Conservation (phyloP, 2,329 filamentous ascomycete genomes). For the Pestalotiopsis fici region DNA sequence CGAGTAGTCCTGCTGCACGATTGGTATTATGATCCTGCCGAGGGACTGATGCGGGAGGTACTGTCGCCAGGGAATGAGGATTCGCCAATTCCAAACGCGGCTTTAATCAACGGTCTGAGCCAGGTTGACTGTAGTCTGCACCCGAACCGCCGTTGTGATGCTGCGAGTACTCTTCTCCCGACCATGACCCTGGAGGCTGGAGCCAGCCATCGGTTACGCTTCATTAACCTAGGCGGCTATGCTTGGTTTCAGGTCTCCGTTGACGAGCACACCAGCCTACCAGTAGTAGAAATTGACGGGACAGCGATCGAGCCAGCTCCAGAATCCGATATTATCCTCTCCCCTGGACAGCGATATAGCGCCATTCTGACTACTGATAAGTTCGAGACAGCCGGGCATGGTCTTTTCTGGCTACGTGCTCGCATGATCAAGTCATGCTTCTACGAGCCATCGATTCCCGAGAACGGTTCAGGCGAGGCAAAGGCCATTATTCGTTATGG, state of each 20-base stretch:
- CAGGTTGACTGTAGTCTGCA: slow-evolving; percentile 38
- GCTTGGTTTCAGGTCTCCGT: slow-evolving; percentile 72
- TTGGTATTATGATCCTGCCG: slow-evolving; percentile 64
- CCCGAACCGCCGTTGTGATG: slow-evolving; percentile 44
- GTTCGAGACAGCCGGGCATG: slow-evolving; percentile 32
- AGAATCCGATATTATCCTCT: slow-evolving; percentile 63
- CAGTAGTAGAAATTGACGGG: slow-evolving; percentile 71
- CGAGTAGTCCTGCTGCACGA: slow-evolving; percentile 67
- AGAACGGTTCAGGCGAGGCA: slow-evolving; percentile 45
- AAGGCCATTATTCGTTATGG: slow-evolving; percentile 50
- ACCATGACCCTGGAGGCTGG: slow-evolving; percentile 50
- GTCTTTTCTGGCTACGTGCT: slow-evolving; percentile 66
- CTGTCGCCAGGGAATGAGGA: slow-evolving; percentile 42
- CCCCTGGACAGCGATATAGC: slow-evolving; percentile 72
- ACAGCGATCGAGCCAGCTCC: slow-evolving; percentile 62
- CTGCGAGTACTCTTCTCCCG: slow-evolving; percentile 35
- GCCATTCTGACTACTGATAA: slow-evolving; percentile 64
- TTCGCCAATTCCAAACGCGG: slow-evolving; percentile 45
- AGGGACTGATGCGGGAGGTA: slow-evolving; percentile 34
- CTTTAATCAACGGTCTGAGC: slow-evolving; percentile 45
- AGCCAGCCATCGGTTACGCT: slow-evolving; percentile 63
- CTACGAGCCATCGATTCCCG: slow-evolving; percentile 46
- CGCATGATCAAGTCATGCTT: slow-evolving; percentile 63
- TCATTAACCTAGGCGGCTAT: slow-evolving; percentile 72
- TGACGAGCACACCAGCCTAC: slow-evolving; percentile 57